Base-by-base conservation (phyloP, 2,329 filamentous ascomycete genomes). In the Aureobasidium sp. region DNA sequence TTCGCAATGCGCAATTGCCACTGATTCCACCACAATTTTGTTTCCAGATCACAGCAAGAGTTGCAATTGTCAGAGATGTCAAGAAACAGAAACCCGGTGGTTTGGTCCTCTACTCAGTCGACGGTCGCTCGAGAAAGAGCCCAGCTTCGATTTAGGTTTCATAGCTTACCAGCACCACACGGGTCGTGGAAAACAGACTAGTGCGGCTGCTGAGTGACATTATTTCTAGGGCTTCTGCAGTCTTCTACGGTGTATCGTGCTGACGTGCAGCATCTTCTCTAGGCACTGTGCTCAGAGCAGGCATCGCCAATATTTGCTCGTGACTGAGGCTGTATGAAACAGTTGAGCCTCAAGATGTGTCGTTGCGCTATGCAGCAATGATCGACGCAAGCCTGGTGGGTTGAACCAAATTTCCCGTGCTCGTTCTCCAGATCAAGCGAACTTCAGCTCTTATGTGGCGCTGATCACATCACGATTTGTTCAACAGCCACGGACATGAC, bases 81-180 rank as follows among this genome's bases (percentile, higher is more conserved):
- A 39, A 39, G 34, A 41, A 15, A 26, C 51, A 8, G 29, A 52
- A 52, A 52, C 20, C 34, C 50, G 20, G 24, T 52, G 50, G 29
- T 39, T 39, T 12, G 50, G 34, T 39, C 13, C 1, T 24, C 24
- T 34, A 32, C 34, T 17, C 29, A 34, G 29, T 24, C 20, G 34
- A 26, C 47, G 32, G 29, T 24, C 20, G 48, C 34, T 37, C 34
- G 27, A 53, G 27, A 53, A 27, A 29, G 44, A 20, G 10, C 37
- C 3, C 41, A 59, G 41, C 29, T 46, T 32, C 24, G 26, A 34
- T 20, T 59, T 47, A 50, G 32, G 56, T 59, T 59, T 17, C 46
- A 59, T 59, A 59, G 55, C 55, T 48, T 59, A 59, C 55, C 55
- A 59, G 56, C 44, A 50, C 56, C 13, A 37, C 43, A 26, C 46